These are phyloP conservation scores for Agrostemma githago DNA, from an alignment of 148 eudicot genomes.

Conservation along the genomic window DNA sequence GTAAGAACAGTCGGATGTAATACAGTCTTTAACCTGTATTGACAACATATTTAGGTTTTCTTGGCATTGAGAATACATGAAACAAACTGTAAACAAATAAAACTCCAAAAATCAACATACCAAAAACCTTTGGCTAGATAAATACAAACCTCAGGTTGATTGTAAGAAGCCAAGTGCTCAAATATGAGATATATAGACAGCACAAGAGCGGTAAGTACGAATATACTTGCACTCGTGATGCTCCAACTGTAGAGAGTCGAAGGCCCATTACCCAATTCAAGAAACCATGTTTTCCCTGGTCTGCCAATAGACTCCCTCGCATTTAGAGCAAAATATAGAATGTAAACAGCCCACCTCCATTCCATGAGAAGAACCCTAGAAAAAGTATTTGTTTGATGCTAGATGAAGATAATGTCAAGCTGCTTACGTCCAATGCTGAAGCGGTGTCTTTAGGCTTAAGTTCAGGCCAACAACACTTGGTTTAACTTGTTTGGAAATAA, in stretches of 20 bases:
- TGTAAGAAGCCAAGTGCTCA: constrained; percentile 87
- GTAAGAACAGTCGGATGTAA: background rate
- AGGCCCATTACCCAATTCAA: constrained; percentile 36
- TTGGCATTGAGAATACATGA: background rate
- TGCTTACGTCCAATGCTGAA: constrained; percentile 15
- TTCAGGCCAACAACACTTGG: constrained; percentile 1
- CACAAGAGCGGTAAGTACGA: constrained; percentile 75
- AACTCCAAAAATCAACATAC: background rate
- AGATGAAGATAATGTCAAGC: constrained; percentile 14
- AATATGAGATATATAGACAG: constrained; percentile 74
- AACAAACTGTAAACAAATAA: background rate
- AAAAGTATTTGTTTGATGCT: constrained; percentile 8
- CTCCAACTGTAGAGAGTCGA: constrained; percentile 65
- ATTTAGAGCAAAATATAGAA: constrained; percentile 33
- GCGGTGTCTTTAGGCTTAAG: background rate
- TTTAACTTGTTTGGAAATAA: constrained; percentile 2
- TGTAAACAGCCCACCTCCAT: constrained; percentile 54
- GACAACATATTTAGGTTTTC: background rate
- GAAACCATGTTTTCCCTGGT: constrained; percentile 44
- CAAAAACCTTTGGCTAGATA: background rate
- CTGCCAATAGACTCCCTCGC: constrained; percentile 52
- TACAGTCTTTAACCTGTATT: background rate
- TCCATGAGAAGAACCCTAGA: constrained; percentile 36
- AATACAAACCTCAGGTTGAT: constrained; percentile 86
- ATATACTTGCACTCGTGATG: constrained; percentile 62